Conservation (phyloP, 768 basidiomycete genomes). For the Boletus pseudopeckii region DNA sequence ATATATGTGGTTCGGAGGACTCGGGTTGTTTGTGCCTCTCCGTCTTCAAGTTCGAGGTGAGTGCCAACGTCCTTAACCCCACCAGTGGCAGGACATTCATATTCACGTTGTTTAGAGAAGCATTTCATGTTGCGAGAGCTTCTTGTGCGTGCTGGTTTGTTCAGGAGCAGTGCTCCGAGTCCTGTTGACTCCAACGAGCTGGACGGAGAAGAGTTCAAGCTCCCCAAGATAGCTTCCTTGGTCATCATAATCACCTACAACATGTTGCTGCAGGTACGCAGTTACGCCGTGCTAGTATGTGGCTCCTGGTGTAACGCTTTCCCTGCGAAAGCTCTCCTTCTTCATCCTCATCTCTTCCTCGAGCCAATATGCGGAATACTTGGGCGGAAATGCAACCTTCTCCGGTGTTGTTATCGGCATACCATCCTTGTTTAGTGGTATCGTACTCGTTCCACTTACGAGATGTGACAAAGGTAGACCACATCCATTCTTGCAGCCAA, state of each 20-base stretch:
- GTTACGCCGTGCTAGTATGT: neutral
- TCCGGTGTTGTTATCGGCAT: conserved; percentile 66
- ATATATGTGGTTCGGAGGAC: neutral
- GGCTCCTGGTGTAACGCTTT: neutral
- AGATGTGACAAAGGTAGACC: conserved; percentile 51
- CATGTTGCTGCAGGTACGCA: conserved; percentile 42
- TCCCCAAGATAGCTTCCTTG: conserved; percentile 46
- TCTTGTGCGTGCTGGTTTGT: neutral
- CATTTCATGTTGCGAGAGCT: conserved; percentile 6
- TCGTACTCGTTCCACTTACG: conserved; percentile 54
- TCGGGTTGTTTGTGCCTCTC: neutral
- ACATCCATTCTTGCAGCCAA: neutral
- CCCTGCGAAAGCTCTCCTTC: conserved; percentile 49
- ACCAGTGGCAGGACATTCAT: neutral
- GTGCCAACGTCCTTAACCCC: neutral
- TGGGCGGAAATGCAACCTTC: conserved; percentile 65
- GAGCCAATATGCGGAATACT: conserved; percentile 54
- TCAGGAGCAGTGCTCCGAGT: neutral
- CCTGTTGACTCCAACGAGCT: conserved; percentile 17
- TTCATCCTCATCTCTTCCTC: conserved; percentile 70
- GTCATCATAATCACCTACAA: conserved; percentile 44
- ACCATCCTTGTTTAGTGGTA: conserved; percentile 57
- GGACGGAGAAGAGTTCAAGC: conserved; percentile 38
- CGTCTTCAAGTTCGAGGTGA: neutral
- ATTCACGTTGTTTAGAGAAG: neutral